A percentile compares a stretch with the other conserved stretches of the same genome.
These are phyloP conservation scores for Limonium bicolor DNA, from an alignment of 148 eudicot species.

Conservation along the genomic window DNA sequence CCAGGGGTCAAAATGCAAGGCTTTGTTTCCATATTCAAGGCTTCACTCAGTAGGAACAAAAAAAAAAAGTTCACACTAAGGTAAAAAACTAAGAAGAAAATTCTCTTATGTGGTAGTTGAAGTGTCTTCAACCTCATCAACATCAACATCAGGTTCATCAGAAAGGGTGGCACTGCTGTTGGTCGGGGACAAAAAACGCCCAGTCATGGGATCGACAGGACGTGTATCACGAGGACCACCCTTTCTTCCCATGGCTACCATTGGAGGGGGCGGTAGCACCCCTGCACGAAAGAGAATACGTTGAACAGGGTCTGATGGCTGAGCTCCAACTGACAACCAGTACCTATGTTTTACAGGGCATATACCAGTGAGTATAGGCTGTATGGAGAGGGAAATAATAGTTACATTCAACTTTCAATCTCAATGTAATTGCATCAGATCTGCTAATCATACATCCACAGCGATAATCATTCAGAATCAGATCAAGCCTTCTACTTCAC, in stretches of 20 bases:
- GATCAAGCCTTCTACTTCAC: no score
- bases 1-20: no score
- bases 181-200: constrained; percentile 35
- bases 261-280: constrained; percentile 87
- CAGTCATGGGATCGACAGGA: constrained; percentile 63
- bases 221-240: constrained; percentile 80
- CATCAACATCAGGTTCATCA: constrained; percentile 9
- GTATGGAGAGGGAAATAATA: not conserved
- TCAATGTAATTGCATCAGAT: no score
- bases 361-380: not conserved
- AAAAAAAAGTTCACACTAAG: no score
- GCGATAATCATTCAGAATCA: no score
- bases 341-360: constrained; percentile 25
- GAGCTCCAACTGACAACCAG: constrained; percentile 92
- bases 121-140: constrained; percentile 15
- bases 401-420: not conserved
- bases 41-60: no score
- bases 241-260: constrained; percentile 84
- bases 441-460: no score
- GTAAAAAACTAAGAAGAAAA: no score
- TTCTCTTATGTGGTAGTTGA: constrained; percentile 6
- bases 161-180: constrained; percentile 11
- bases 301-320: constrained; percentile 83
- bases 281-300: constrained; percentile 75
- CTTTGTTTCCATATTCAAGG: no score